These are phyloP conservation scores for Fusarium guadeloupense DNA, from an alignment of 2,329 filamentous ascomycete genomes.

Conservation along the genomic window DNA sequence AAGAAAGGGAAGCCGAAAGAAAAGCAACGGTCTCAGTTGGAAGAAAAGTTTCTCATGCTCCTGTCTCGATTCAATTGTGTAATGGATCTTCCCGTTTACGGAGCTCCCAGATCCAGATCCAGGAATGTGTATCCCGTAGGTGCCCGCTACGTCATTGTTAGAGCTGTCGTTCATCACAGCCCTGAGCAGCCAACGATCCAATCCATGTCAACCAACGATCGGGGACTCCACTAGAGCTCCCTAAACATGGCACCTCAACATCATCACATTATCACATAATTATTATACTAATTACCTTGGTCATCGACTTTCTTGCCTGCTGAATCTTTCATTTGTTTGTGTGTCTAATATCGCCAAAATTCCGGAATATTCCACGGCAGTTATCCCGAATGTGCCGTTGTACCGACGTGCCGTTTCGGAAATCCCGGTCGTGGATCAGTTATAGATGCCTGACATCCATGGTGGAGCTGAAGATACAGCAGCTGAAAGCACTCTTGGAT, in stretches of 20 bases:
- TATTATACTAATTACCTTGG: no score
- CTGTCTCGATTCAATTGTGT: conserved; percentile 18
- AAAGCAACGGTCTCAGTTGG: background rate
- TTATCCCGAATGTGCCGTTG: conserved; percentile 25
- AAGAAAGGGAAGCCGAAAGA: background rate
- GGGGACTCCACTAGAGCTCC: conserved; percentile 26
- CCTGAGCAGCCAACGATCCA: conserved; percentile 14
- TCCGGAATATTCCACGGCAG: conserved; percentile 9
- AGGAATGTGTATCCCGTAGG: conserved; percentile 19
- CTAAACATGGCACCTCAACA: conserved; percentile 1
- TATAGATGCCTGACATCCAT: conserved; percentile 3
- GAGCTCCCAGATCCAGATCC: conserved; percentile 27
- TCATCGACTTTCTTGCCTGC: background rate
- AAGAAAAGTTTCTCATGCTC: background rate
- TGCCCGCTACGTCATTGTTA: conserved; percentile 30
- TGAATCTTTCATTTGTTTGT: conserved; percentile 25
- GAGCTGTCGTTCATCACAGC: conserved; percentile 17
- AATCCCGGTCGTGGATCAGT: conserved; percentile 17
- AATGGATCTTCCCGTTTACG: conserved; percentile 28
- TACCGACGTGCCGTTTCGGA: conserved; percentile 19
- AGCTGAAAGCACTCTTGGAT: background rate
- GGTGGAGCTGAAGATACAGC: conserved; percentile 9
- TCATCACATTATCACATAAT: background rate
- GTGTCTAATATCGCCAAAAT: conserved; percentile 19
- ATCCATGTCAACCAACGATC: conserved; percentile 28